A percentile compares a stretch with the other conserved stretches of the same genome.
These are phyloP conservation scores for Calocybe indica DNA, from an alignment of 768 basidiomycete genomes.

Conservation along the genomic window DNA sequence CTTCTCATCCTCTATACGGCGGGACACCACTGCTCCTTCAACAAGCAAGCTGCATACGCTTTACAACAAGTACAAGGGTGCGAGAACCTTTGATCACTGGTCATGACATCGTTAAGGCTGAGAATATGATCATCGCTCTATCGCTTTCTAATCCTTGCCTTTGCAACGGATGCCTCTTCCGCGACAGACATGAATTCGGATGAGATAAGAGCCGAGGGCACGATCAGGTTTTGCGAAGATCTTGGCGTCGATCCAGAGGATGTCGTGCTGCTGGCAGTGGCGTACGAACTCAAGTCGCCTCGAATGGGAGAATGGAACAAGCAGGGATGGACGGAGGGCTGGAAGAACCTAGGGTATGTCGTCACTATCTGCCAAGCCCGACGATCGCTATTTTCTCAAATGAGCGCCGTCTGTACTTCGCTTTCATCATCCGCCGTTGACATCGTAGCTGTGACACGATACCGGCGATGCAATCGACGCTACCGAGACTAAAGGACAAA, in stretches of 20 bases:
- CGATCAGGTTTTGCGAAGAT: constrained; percentile 70
- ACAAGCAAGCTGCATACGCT: constrained; percentile 48
- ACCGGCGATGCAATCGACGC: constrained; percentile 47
- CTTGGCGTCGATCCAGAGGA: constrained; percentile 71
- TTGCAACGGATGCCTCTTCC: neutral
- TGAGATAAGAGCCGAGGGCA: constrained; percentile 73
- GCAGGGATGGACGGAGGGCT: constrained; percentile 75
- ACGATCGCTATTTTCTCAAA: too few species aligned
- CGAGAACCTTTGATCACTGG: neutral
- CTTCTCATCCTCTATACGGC: constrained; percentile 17
- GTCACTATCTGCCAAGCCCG: neutral
- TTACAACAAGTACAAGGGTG: constrained; percentile 70
- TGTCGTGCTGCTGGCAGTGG: constrained; percentile 75
- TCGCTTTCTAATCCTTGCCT: too few species aligned
- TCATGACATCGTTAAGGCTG: neutral
- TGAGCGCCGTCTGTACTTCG: too few species aligned
- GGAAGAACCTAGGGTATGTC: constrained; percentile 66
- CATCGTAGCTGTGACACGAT: constrained; percentile 57
- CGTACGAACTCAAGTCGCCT: constrained; percentile 76
- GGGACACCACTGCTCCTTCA: constrained; percentile 29
- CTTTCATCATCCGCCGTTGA: too few species aligned
- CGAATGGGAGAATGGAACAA: constrained; percentile 65
- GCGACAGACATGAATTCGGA: constrained; percentile 50
- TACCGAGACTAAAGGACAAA: constrained; percentile 50
- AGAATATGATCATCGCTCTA: neutral